Evolutionary conservation across 1,139 yeast species (phyloP).

Genomic region (Diutina pseudorugosa): DNA sequence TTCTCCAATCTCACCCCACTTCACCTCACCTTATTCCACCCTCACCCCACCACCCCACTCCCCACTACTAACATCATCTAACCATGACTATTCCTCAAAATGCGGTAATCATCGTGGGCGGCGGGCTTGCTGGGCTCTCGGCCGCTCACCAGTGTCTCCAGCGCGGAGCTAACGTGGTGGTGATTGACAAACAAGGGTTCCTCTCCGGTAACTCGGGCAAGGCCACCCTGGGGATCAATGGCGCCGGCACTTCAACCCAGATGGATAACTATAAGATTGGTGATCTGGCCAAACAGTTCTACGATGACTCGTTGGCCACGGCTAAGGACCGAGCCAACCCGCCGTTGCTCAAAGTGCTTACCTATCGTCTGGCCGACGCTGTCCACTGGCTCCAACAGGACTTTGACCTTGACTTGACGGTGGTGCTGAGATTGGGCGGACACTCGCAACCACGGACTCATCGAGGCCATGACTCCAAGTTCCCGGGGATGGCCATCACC

Average conservation of each 20-base stretch:
- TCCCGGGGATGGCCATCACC: conserved; percentile 73
- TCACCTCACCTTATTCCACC: not conserved
- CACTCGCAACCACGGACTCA: conserved; percentile 68
- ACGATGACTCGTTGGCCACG: conserved; percentile 53
- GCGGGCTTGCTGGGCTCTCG: conserved; percentile 73
- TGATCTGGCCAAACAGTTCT: conserved; percentile 50
- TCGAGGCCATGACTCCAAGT: conserved; percentile 51
- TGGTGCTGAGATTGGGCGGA: conserved; percentile 63
- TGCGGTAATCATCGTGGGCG: conserved; percentile 58
- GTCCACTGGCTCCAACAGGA: conserved; percentile 62
- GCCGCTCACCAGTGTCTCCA: conserved; percentile 57
- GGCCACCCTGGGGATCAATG: conserved; percentile 78
- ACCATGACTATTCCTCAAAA: conserved; percentile 17
- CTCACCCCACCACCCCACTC: not conserved
- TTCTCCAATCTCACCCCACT: no score
- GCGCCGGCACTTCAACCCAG: conserved; percentile 57
- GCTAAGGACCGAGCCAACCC: conserved; percentile 53
- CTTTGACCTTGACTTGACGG: conserved; percentile 48
- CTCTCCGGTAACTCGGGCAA: conserved; percentile 72
- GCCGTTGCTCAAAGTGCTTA: conserved; percentile 36
- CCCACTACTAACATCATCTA: not conserved
- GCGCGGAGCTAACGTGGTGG: conserved; percentile 42
- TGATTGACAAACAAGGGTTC: conserved; percentile 52
- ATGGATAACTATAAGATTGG: conserved; percentile 24
- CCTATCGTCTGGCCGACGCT: conserved; percentile 45